Evolutionary conservation across 768 basidiomycete genomes (phyloP).

Genomic region (Boletus fagicola): DNA sequence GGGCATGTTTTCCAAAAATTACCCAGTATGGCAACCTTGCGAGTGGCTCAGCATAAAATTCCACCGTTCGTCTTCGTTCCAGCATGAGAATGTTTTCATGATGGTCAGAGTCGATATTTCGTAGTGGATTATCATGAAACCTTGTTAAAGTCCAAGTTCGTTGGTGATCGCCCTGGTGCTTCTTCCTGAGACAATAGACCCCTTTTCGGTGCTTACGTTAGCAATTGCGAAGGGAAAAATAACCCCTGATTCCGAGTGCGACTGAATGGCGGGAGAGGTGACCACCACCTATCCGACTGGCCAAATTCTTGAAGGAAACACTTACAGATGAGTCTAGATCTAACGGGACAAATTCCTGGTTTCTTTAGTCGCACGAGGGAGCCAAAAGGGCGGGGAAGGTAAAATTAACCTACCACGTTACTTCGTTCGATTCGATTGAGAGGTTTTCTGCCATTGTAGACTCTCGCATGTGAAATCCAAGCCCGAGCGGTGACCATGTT

Average conservation of each 20-base stretch:
- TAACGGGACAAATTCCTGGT: neutral
- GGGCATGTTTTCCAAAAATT: slow-evolving; percentile 14
- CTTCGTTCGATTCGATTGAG: neutral
- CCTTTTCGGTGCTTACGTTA: slow-evolving; percentile 8
- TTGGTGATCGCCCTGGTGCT: slow-evolving; percentile 1
- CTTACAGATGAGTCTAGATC: neutral
- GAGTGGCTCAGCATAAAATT: slow-evolving; percentile 11
- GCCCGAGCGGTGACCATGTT: neutral
- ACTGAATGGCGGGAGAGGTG: neutral
- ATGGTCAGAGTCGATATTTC: neutral
- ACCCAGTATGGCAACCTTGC: slow-evolving; percentile 1
- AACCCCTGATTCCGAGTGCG: neutral
- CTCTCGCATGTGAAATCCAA: neutral
- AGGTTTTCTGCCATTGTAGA: neutral
- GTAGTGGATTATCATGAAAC: neutral
- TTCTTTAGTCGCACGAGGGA: neutral
- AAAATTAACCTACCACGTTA: neutral
- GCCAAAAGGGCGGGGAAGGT: neutral
- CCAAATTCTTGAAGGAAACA: neutral
- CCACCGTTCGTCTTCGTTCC: neutral
- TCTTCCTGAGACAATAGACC: slow-evolving; percentile 7
- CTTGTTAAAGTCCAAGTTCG: neutral
- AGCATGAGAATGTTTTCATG: neutral
- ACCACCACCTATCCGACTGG: neutral
- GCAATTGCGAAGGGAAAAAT: neutral